These are phyloP conservation scores for Helotiales sp. DNA, from an alignment of 2,329 filamentous ascomycete genomes.

Conservation along the genomic window DNA sequence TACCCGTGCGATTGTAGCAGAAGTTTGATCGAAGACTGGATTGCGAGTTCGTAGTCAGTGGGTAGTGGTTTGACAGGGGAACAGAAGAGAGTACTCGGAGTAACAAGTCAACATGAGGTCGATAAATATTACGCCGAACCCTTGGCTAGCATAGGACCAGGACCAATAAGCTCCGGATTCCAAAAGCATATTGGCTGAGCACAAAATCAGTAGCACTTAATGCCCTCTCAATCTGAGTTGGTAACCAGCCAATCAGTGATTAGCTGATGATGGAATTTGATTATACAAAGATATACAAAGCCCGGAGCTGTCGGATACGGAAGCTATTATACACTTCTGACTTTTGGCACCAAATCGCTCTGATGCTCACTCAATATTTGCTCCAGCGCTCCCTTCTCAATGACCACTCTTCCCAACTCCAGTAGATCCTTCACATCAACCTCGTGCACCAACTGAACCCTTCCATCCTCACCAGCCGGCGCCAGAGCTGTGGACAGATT, in stretches of 20 bases:
- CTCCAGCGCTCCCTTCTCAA: slow-evolving; percentile 82
- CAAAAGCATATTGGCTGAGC: neutral
- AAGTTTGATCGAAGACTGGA: neutral
- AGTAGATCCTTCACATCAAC: slow-evolving; percentile 96
- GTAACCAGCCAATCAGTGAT: neutral
- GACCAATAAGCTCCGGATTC: neutral
- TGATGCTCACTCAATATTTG: slow-evolving; percentile 75
- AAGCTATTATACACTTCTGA: slow-evolving; percentile 34
- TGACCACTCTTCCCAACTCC: slow-evolving; percentile 81
- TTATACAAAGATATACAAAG: slow-evolving; percentile 17
- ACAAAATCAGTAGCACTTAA: neutral
- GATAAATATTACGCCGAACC: too few species aligned
- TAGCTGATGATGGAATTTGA: neutral
- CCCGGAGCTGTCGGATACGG: slow-evolving; percentile 2
- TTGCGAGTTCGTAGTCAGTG: too few species aligned
- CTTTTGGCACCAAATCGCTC: slow-evolving; percentile 58
- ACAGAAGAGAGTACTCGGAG: neutral
- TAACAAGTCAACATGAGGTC: neutral
- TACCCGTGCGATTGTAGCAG: neutral
- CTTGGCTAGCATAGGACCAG: too few species aligned
- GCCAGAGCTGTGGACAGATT: slow-evolving; percentile 71
- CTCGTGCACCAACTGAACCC: slow-evolving; percentile 71
- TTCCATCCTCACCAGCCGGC: slow-evolving; percentile 67
- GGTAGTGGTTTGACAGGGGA: neutral
- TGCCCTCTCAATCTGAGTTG: neutral